Evolutionary conservation across 352 stramenopile genomes (phyloP), one percentile per base, ranked within the genome.

Genomic region (Phytophthora hibernalis): DNA sequence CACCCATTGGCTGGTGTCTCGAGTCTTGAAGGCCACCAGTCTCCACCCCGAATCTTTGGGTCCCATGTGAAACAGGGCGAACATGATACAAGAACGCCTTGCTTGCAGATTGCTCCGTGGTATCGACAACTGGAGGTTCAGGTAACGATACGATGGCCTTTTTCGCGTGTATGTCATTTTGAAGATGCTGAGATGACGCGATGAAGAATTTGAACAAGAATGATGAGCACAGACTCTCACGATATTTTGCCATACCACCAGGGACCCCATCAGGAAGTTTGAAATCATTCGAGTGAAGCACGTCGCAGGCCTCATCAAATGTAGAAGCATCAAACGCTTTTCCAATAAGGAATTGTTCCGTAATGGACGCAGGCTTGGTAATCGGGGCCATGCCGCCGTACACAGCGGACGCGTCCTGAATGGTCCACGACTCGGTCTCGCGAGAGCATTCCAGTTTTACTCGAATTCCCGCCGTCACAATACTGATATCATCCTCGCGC

Each of bases 401-500:
- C 40, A 90, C 79, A 15, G 84, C 38, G 11, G 82, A 88, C 1
- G 77, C 80, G 37, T 89, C 74, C 1, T 72, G 44, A 30, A 93
- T 91, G 3, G 72, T 92, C 74, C 87, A 98, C 8, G 86, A 78
- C n/a, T 87, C 85, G 61, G 93, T 91, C 11, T 63, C 31, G 45
- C 15, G 82, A 68, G 51, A 85, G 9, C 74, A 81, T 33, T 83
- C 73, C 9, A 98, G 68, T 31, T 79, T 72, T 4, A 99, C 82
- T 10, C 90, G 87, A 70, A 99, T 97, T 15, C 94, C 94, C 3
- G 87, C 85, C 1, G 96, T 99, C 42, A 99, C 96, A 65, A 99
- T 99, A 61, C 85, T 97, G 53, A 99, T 99, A 72, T 99, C 97
- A 77, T 99, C 97, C 74, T 99, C 96, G 16, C 96, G 80, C 33